phyloP scores from a whole-genome alignment of 2,329 filamentous ascomycete species.

The Ophiostoma ulmi region DNA sequence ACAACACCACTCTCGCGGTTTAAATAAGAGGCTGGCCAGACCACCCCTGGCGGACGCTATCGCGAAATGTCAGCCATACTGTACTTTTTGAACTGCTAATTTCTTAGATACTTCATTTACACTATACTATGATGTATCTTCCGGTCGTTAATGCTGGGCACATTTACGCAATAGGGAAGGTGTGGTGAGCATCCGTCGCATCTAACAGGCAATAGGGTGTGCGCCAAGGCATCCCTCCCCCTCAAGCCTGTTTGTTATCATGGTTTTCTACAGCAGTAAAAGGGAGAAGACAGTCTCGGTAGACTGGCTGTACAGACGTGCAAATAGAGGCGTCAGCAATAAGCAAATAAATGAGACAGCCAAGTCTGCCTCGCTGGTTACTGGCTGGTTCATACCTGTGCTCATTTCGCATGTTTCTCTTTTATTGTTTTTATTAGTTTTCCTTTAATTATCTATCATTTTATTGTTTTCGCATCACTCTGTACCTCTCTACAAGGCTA shows the following conservation, averaged over 20 bases:
- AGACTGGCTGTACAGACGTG: background rate
- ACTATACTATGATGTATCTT: background rate
- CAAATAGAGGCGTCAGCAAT: background rate
- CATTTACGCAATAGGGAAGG: slow-evolving; percentile 15
- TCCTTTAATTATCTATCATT: background rate
- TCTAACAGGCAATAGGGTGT: slow-evolving; percentile 10
- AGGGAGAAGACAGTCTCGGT: background rate
- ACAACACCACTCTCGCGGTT: background rate
- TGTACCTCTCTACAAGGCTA: background rate
- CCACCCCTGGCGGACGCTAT: slow-evolving; percentile 9
- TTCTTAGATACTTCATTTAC: background rate
- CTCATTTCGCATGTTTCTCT: slow-evolving; percentile 11
- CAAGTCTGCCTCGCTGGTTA: slow-evolving; percentile 3
- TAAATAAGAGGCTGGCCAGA: background rate
- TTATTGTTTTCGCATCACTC: background rate
- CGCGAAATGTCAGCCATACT: background rate
- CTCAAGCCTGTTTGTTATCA: slow-evolving; percentile 13
- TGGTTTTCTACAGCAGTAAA: background rate
- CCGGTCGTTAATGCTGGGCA: background rate
- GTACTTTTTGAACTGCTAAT: background rate
- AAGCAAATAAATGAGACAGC: slow-evolving; percentile 10
- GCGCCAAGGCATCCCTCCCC: background rate
- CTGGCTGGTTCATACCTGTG: background rate
- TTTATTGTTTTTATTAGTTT: background rate
- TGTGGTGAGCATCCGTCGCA: slow-evolving; percentile 3